Base-by-base conservation (phyloP, 352 stramenopile species). In the Aphanomyces cochlioides region DNA sequence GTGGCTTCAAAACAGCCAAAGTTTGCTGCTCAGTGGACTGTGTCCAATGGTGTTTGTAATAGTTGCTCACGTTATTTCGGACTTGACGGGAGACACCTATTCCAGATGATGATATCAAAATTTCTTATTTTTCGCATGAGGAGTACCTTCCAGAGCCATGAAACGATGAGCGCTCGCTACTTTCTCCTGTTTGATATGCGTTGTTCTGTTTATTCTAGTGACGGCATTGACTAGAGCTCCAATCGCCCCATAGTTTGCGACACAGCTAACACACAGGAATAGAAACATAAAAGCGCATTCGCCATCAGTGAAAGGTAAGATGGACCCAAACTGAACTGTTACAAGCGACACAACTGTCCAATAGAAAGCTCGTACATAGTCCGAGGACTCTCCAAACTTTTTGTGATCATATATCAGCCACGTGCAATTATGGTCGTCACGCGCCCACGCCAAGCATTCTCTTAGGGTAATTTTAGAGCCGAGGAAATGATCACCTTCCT, bases 181-280 rank as follows among this genome's bases (percentile, higher is more conserved):
- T 48, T 67, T 41, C 3, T 67, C 41, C 15, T 67, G 38, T 34
- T 67, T 67, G 17, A 36, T 19, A 17, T 38, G 17, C 39, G 59
- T 56, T 34, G 38, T 21, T 10, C 36, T 36, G 38, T 67, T 67
- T 10, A 67, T 67, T 17, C 59, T 41, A 40, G 59, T 67, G 41
- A 67, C 59, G 17, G 59, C 59, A 45, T 67, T 67, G 10, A 56
- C 59, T 28, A 67, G 59, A 3, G 81, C 82, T 1, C 82, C 82
- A 6, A 90, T 77, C 10, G 90, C 83, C 15, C 81, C 82, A 57
- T 87, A 92, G 72, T 90, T 91, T 67, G 89, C 90, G 36, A 90
- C 80, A 0, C 75, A 83, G 3, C 85, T 84, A 2, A 89, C 47
- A 43, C 89, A 90, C 4, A 83, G 71, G 82, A 84, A 92, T 3